Evolutionary conservation across 2,329 filamentous ascomycete species (phyloP).

Genomic region (Pyrenophora seminiperda): DNA sequence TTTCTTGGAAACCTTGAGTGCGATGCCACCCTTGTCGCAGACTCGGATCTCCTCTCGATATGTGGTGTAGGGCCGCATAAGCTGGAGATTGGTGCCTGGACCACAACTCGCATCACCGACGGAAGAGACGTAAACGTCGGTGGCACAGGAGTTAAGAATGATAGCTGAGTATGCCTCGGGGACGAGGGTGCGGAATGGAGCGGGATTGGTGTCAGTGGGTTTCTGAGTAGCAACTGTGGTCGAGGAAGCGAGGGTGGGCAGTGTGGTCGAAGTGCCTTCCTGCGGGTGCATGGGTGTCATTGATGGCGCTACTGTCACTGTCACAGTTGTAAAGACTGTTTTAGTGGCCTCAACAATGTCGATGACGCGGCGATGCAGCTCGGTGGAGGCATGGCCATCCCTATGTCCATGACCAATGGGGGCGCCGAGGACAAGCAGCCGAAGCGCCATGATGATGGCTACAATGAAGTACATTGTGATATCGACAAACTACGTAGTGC

Average conservation of each 20-base stretch:
- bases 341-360: constrained; percentile 18
- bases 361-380: constrained; percentile 1
- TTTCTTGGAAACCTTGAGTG: constrained; percentile 19
- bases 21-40: constrained; percentile 12
- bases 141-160: constrained; percentile 27
- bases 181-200: constrained; percentile 10
- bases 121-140: constrained; percentile 24
- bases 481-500: too few relatives aligned
- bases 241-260: not conserved
- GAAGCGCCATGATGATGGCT: not conserved
- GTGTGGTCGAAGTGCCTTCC: not conserved
- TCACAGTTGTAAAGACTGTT: constrained; percentile 13
- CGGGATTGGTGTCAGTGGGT: not conserved
- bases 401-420: not conserved
- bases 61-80: constrained; percentile 7
- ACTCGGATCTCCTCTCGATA: constrained; percentile 13
- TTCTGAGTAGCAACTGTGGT: not conserved
- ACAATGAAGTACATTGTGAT: constrained; percentile 2
- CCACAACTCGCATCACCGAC: constrained; percentile 15
- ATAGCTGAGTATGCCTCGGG: constrained; percentile 10
- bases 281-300: not conserved
- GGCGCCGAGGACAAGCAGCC: constrained; percentile 2
- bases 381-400: constrained; percentile 2
- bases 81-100: not conserved
- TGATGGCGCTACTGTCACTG: constrained; percentile 2